These are phyloP conservation scores for Clarireedia hainanense DNA, from an alignment of 2,329 filamentous ascomycete species.

Conservation along the genomic window DNA sequence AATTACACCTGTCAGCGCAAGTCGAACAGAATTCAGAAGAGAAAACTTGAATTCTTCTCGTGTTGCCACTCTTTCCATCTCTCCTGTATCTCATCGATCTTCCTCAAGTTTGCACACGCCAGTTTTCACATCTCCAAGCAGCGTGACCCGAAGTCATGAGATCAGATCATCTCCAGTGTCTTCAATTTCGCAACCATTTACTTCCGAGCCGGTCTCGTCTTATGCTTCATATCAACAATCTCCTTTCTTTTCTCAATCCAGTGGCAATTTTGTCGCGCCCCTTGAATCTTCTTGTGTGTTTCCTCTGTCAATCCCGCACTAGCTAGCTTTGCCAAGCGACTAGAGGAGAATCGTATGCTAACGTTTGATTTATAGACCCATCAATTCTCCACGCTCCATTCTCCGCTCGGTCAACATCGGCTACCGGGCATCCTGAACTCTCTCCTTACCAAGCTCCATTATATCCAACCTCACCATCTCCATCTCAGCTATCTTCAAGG, in stretches of 20 bases:
- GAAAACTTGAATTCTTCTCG: constrained; percentile 30
- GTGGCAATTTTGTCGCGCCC: constrained; percentile 44
- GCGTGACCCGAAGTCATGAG: constrained; percentile 18
- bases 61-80: constrained; percentile 30
- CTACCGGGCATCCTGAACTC: constrained; percentile 19
- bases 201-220: constrained; percentile 15
- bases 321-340: constrained; percentile 3
- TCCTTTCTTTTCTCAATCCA: constrained; percentile 46
- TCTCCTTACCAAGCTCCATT: constrained; percentile 24
- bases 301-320: constrained; percentile 32
- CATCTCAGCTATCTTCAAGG: constrained; percentile 25
- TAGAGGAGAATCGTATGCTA: constrained; percentile 16
- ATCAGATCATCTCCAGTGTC: constrained; percentile 17
- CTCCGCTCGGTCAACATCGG: constrained; percentile 19
- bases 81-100: constrained; percentile 24
- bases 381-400: constrained; percentile 28
- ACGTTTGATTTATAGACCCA: constrained; percentile 24
- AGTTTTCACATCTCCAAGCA: constrained; percentile 18
- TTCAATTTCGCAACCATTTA: constrained; percentile 12
- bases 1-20: constrained; percentile 21
- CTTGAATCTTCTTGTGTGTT: constrained; percentile 46
- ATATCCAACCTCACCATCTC: constrained; percentile 27
- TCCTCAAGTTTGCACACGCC: constrained; percentile 20
- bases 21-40: constrained; percentile 16
- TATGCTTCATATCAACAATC: constrained; percentile 27